Conservation (phyloP, 1,139 yeast species). For the Yamadazyma sp. region DNA sequence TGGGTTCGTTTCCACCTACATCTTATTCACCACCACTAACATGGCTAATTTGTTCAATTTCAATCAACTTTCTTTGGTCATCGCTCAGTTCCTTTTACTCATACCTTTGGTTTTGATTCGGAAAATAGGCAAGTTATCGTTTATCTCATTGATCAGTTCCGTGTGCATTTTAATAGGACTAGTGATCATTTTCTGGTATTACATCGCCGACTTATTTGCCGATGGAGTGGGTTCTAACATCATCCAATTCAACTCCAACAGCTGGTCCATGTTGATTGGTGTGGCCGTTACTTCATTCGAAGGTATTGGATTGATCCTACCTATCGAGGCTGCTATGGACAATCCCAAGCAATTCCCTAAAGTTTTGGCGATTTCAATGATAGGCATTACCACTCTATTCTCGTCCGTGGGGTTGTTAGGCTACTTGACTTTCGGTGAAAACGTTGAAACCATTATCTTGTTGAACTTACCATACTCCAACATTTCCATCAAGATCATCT, state of each 20-base stretch:
- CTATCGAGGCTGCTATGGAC: conserved; percentile 75
- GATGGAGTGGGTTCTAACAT: conserved; percentile 54
- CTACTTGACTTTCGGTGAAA: conserved; percentile 66
- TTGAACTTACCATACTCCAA: conserved; percentile 67
- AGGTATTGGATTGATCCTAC: conserved; percentile 76
- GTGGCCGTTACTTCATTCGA: conserved; percentile 82
- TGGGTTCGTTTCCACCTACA: conserved; percentile 78
- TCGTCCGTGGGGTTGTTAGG: conserved; percentile 66
- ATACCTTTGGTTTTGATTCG: conserved; percentile 71
- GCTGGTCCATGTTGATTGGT: conserved; percentile 75
- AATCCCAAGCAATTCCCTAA: conserved; percentile 69
- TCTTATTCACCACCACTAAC: conserved; percentile 72
- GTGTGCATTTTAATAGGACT: conserved; percentile 65
- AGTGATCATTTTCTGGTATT: conserved; percentile 59
- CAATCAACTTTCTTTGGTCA: conserved; percentile 29
- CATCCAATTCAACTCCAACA: conserved; percentile 51
- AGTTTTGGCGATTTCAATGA: conserved; percentile 60
- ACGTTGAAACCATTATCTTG: conserved; percentile 67
- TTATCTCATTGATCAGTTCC: conserved; percentile 68
- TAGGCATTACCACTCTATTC: conserved; percentile 59
- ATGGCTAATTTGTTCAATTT: conserved; percentile 45
- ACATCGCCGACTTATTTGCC: conserved; percentile 43
- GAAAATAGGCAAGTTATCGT: conserved; percentile 67
- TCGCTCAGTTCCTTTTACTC: conserved; percentile 56
- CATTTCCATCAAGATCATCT: conserved; percentile 62